Conservation (phyloP, 805 yeast genomes). For the Henningerozyma blattae region DNA sequence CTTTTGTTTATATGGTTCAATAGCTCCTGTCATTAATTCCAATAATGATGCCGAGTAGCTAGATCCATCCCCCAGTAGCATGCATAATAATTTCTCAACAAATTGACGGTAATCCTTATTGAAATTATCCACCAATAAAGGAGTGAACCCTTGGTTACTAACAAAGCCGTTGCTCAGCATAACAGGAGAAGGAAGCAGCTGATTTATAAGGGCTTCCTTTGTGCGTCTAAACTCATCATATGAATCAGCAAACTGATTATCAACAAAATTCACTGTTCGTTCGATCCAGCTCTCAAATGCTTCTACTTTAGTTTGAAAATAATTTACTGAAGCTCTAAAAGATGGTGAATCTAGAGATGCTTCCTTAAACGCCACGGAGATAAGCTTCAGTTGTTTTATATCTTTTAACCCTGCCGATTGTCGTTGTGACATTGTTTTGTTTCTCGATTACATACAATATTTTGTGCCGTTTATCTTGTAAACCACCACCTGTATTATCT, state of each 20-base stretch:
- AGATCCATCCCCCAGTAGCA: slow-evolving; percentile 8
- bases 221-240: slow-evolving; percentile 35
- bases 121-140: slow-evolving; percentile 10
- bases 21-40: slow-evolving; percentile 24
- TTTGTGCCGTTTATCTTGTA: too few species aligned
- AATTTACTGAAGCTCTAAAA: slow-evolving; percentile 68
- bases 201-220: slow-evolving; percentile 32
- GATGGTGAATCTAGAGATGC: slow-evolving; percentile 47
- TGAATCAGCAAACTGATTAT: slow-evolving; percentile 29
- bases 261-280: slow-evolving; percentile 30
- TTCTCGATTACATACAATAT: too few species aligned
- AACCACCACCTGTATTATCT: too few species aligned
- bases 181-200: slow-evolving; percentile 33
- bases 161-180: slow-evolving; percentile 48
- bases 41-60: slow-evolving; percentile 6
- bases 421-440: too few species aligned
- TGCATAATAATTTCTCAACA: slow-evolving; percentile 5
- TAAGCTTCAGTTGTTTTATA: slow-evolving; percentile 3
- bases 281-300: slow-evolving; percentile 57
- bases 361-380: slow-evolving; percentile 11
- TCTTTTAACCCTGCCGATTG: not conserved
- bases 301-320: slow-evolving; percentile 43
- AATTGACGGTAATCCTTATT: slow-evolving; percentile 10
- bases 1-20: slow-evolving; percentile 41
- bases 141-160: slow-evolving; percentile 56